phyloP scores from a whole-genome alignment of 805 yeast species.

The Torulaspora gathmanii region DNA sequence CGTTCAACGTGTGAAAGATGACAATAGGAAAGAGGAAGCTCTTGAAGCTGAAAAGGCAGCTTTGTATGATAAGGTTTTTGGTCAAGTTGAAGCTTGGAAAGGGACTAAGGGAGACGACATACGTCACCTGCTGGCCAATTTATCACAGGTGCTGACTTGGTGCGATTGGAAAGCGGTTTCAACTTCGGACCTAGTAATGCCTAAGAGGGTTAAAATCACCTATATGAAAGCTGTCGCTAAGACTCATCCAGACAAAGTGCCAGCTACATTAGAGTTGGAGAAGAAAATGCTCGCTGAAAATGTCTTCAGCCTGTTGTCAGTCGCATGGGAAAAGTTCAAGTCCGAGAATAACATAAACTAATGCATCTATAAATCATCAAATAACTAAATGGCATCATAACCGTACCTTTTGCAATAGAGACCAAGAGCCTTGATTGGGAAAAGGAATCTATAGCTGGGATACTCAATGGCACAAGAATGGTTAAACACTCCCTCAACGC shows the following conservation, averaged over 20 bases:
- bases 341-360: constrained; percentile 46
- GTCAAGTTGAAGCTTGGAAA: constrained; percentile 57
- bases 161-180: constrained; percentile 64
- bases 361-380: constrained; percentile 4
- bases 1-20: constrained; percentile 47
- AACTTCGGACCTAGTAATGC: constrained; percentile 73
- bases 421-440: constrained; percentile 91
- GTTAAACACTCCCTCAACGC: constrained; percentile 92
- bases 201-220: constrained; percentile 79
- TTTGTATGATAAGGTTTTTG: constrained; percentile 60
- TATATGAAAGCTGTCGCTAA: constrained; percentile 88
- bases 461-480: constrained; percentile 93
- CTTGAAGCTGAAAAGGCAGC: constrained; percentile 54
- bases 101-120: constrained; percentile 74
- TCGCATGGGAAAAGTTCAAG: constrained; percentile 86
- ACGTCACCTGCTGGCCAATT: constrained; percentile 66
- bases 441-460: constrained; percentile 84
- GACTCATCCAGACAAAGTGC: constrained; percentile 83
- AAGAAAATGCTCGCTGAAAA: constrained; percentile 79
- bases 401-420: constrained; percentile 41
- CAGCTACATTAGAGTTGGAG: constrained; percentile 52
- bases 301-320: constrained; percentile 76
- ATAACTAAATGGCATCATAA: constrained; percentile 7
- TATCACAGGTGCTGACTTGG: constrained; percentile 66
- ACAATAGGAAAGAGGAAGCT: constrained; percentile 42